phyloP scores from a whole-genome alignment of 1,284 basidiomycete genomes.

The Fistulina hepatica region DNA sequence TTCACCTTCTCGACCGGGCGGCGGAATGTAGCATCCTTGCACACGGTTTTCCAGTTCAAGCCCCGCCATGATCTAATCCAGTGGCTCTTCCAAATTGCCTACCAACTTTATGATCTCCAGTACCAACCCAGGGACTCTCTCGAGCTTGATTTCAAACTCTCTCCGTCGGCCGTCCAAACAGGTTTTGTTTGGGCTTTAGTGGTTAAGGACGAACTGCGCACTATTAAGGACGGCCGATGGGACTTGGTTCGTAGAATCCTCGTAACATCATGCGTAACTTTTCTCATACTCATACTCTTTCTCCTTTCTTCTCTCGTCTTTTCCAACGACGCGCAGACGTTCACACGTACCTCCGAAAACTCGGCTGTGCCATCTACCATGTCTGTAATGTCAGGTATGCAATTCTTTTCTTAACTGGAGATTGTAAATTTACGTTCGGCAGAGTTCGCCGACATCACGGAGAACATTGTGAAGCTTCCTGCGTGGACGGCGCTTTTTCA shows the following conservation, averaged over 20 bases:
- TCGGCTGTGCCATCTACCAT: conserved; percentile 45
- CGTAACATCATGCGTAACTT: conserved; percentile 1
- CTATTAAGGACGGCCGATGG: conserved; percentile 66
- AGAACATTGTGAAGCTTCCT: conserved; percentile 60
- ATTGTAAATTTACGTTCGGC: conserved; percentile 8
- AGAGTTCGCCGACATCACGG: conserved; percentile 76
- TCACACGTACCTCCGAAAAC: conserved; percentile 69
- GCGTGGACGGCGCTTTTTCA: conserved; percentile 44
- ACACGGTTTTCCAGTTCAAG: conserved; percentile 65
- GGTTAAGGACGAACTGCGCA: conserved; percentile 63
- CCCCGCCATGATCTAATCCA: conserved; percentile 79
- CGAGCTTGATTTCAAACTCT: conserved; percentile 68
- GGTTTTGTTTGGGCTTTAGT: conserved; percentile 81
- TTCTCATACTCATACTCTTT: conserved; percentile 5
- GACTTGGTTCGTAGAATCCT: conserved; percentile 58
- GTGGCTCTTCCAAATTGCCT: conserved; percentile 45
- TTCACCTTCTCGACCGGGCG: conserved; percentile 82
- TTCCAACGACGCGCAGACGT: conserved; percentile 37
- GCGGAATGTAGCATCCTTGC: conserved; percentile 62
- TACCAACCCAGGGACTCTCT: conserved; percentile 59
- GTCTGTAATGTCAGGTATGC: conserved; percentile 62
- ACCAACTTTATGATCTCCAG: conserved; percentile 64
- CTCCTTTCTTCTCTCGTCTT: conserved; percentile 6
- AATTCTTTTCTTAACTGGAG: conserved; percentile 4
- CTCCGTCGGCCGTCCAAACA: conserved; percentile 36